Conservation (phyloP, 2,329 filamentous ascomycete genomes). For the Seiridium unicorne region DNA sequence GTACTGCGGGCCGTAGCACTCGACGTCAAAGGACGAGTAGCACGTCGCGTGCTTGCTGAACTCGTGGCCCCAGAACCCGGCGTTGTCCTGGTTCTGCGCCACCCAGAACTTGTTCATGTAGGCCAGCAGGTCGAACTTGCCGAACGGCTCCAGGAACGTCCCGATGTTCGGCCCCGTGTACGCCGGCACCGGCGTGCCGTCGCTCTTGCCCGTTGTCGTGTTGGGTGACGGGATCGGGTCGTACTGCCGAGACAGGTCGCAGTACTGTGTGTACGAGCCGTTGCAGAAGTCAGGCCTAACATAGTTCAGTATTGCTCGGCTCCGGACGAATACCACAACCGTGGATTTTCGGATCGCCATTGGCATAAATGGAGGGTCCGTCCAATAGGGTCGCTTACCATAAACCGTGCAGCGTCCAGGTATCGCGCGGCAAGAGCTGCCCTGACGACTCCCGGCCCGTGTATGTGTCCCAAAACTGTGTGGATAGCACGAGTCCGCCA, state of each 20-base stretch:
- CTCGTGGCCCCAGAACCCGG: constrained; percentile 65
- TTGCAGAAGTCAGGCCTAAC: constrained; percentile 41
- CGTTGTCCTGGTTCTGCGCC: constrained; percentile 52
- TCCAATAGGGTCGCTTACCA: background rate
- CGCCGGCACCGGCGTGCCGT: constrained; percentile 51
- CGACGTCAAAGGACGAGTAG: constrained; percentile 62
- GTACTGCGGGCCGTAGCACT: constrained; percentile 63
- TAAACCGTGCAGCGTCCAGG: constrained; percentile 53
- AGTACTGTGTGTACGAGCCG: constrained; percentile 64
- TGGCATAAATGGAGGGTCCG: too few species aligned
- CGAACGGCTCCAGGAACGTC: constrained; percentile 57
- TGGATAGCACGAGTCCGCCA: constrained; percentile 59
- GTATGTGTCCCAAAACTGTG: constrained; percentile 65
- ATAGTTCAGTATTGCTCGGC: background rate
- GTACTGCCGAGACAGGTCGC: constrained; percentile 63
- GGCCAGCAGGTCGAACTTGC: constrained; percentile 56
- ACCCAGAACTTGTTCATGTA: constrained; percentile 70
- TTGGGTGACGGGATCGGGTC: constrained; percentile 61
- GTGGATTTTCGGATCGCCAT: too few species aligned
- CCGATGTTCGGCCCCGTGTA: constrained; percentile 58
- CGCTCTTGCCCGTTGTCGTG: constrained; percentile 56
- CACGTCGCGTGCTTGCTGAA: constrained; percentile 69
- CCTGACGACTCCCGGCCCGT: constrained; percentile 57
- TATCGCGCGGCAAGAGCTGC: constrained; percentile 55
- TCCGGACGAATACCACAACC: too few species aligned